Evolutionary conservation across 2,329 filamentous ascomycete species (phyloP).

Genomic region (Aspergillus sp.): DNA sequence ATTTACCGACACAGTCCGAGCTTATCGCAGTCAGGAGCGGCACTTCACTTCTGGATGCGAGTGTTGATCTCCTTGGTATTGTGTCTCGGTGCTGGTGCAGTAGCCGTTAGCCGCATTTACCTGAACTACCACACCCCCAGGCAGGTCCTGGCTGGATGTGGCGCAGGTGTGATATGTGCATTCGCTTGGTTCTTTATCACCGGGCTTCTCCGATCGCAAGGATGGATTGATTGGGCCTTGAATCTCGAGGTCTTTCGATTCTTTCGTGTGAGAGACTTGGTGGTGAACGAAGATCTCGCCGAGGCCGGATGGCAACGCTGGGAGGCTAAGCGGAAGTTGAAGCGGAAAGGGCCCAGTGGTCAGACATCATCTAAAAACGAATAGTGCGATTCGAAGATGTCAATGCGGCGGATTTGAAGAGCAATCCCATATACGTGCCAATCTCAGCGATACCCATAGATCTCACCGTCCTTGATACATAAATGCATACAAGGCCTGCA

Average conservation of each 20-base stretch:
- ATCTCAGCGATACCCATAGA: neutral
- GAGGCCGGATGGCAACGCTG: constrained; percentile 95
- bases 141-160: constrained; percentile 81
- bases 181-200: constrained; percentile 78
- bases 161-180: constrained; percentile 70
- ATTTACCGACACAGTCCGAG: constrained; percentile 74
- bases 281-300: constrained; percentile 82
- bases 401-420: neutral
- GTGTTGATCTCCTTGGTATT: constrained; percentile 59
- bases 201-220: constrained; percentile 63
- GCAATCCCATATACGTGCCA: neutral
- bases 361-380: constrained; percentile 25
- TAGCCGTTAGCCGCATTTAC: constrained; percentile 84
- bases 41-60: constrained; percentile 56
- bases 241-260: constrained; percentile 65
- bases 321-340: constrained; percentile 58
- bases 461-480: neutral
- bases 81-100: constrained; percentile 63
- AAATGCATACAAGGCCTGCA: too few relatives aligned
- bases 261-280: constrained; percentile 77
- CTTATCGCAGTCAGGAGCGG: constrained; percentile 45
- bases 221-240: constrained; percentile 72
- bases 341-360: constrained; percentile 28
- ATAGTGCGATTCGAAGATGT: neutral
- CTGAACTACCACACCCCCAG: constrained; percentile 86